Percentiles rank a stretch among this genome's conserved stretches.
Conservation (phyloP, 148 eudicot species). For the Diospyros kaki region DNA sequence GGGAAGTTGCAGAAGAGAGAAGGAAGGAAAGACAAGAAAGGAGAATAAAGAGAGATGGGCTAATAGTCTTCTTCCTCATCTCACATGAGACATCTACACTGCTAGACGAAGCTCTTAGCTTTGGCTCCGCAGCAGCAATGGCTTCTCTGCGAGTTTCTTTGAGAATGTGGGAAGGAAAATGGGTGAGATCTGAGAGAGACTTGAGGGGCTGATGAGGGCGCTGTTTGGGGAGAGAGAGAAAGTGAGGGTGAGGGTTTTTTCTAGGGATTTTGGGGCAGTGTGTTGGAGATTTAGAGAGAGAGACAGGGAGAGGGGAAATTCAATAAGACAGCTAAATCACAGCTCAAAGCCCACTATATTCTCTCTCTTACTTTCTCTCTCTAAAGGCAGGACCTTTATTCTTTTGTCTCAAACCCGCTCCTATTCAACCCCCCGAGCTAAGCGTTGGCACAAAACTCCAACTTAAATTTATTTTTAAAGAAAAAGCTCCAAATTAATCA, state of each 20-base stretch:
- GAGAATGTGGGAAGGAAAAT: background rate
- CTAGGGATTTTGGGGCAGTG: constrained; percentile 34
- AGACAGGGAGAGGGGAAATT: constrained; percentile 16
- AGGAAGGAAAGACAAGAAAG: background rate
- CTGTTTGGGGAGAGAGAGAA: constrained; percentile 24
- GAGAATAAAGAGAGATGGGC: background rate
- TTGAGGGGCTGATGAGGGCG: constrained; percentile 17
- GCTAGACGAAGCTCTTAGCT: background rate
- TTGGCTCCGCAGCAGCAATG: background rate
- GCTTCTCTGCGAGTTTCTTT: background rate
- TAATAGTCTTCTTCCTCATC: constrained; percentile 36
- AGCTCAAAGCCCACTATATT: constrained; percentile 85
- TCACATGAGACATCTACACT: constrained; percentile 34
- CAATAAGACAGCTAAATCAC: constrained; percentile 81
- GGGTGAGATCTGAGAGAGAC: constrained; percentile 7
- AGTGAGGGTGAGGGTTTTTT: constrained; percentile 15
- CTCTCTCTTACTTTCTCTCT: constrained; percentile 12
- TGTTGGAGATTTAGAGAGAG: background rate
- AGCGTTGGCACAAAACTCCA: background rate
- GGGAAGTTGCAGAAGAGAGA: constrained; percentile 5
- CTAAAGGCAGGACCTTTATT: constrained; percentile 10
- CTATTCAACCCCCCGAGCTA: constrained; percentile 8
- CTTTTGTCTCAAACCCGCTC: background rate
- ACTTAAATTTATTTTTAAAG: background rate
- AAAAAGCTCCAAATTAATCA: background rate